Evolutionary conservation across 139 green algal species (phyloP).

Genomic region (Auxenochlorella protothecoides): DNA sequence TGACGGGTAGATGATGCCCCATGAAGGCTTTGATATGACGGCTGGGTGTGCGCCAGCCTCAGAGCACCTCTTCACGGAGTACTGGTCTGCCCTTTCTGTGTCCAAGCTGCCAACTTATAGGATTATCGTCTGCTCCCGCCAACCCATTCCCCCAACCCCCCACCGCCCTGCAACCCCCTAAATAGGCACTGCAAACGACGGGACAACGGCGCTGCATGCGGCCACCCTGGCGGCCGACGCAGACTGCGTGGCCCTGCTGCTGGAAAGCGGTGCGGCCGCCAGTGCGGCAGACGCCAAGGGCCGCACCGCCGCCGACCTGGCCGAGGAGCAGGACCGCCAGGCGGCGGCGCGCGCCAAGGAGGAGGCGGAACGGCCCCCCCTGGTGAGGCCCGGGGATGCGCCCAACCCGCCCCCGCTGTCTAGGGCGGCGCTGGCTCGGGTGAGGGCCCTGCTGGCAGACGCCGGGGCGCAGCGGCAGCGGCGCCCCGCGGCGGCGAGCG

Average conservation of each 20-base stretch:
- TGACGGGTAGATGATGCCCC: too few species aligned
- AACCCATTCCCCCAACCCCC: background rate
- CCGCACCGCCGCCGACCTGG: slow-evolving; percentile 7
- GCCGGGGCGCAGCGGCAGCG: background rate
- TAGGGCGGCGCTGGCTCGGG: background rate
- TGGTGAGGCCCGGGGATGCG: background rate
- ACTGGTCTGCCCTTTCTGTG: too few species aligned
- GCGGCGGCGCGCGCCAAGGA: background rate
- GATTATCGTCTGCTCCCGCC: background rate
- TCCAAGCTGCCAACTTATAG: too few species aligned
- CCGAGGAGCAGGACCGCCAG: background rate
- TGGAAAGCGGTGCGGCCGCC: slow-evolving; percentile 19
- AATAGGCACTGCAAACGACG: background rate
- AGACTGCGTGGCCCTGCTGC: slow-evolving; percentile 25
- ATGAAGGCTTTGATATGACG: too few species aligned
- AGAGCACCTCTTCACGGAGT: too few species aligned
- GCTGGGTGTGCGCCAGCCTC: too few species aligned
- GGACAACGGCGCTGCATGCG: slow-evolving; percentile 32
- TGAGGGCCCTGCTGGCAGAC: too few species aligned
- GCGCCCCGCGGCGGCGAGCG: background rate
- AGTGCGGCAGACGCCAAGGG: slow-evolving; percentile 2
- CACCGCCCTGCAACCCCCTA: slow-evolving; percentile 9
- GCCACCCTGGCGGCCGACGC: slow-evolving; percentile 27
- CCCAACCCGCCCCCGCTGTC: background rate
- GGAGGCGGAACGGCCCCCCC: background rate